phyloP scores from a whole-genome alignment of 2,329 filamentous ascomycete genomes.

The Ilyonectria destructans region DNA sequence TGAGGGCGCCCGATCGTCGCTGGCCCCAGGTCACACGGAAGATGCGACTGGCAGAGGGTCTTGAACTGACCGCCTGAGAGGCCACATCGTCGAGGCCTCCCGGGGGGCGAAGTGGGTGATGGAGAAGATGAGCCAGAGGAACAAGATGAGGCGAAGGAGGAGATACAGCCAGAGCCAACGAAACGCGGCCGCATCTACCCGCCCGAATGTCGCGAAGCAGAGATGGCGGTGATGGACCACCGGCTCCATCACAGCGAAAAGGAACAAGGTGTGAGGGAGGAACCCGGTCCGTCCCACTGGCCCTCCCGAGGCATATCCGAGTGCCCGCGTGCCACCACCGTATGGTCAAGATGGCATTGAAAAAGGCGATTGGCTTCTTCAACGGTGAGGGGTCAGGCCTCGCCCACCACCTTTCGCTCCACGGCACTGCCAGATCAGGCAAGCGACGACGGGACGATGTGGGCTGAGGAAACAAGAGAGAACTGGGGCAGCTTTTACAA shows the following conservation, averaged over 20 bases:
- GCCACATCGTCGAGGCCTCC: slow-evolving; percentile 38
- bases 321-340: slow-evolving; percentile 24
- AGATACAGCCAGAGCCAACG: slow-evolving; percentile 39
- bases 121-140: slow-evolving; percentile 30
- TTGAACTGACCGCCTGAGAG: slow-evolving; percentile 45
- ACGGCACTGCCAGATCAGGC: slow-evolving; percentile 41
- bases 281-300: slow-evolving; percentile 52
- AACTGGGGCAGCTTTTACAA: slow-evolving; percentile 26
- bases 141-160: slow-evolving; percentile 40
- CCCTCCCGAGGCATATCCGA: slow-evolving; percentile 35
- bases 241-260: slow-evolving; percentile 20
- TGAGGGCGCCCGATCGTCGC: slow-evolving; percentile 38
- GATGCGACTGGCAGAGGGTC: slow-evolving; percentile 31
- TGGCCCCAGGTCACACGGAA: slow-evolving; percentile 43
- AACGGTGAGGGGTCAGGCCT: slow-evolving; percentile 34
- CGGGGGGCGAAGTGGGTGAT: slow-evolving; percentile 36
- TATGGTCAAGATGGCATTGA: slow-evolving; percentile 29
- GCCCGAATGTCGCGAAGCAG: slow-evolving; percentile 32
- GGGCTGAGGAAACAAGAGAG: slow-evolving; percentile 37
- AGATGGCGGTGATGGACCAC: slow-evolving; percentile 29
- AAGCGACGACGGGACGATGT: slow-evolving; percentile 43
- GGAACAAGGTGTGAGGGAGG: slow-evolving; percentile 29
- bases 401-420: slow-evolving; percentile 26
- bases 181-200: slow-evolving; percentile 40
- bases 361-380: slow-evolving; percentile 41